Percentiles rank a stretch among this genome's conserved stretches.
Conservation (phyloP, 2,329 filamentous ascomycete genomes). For the Calonectria pseudoreteaudii region DNA sequence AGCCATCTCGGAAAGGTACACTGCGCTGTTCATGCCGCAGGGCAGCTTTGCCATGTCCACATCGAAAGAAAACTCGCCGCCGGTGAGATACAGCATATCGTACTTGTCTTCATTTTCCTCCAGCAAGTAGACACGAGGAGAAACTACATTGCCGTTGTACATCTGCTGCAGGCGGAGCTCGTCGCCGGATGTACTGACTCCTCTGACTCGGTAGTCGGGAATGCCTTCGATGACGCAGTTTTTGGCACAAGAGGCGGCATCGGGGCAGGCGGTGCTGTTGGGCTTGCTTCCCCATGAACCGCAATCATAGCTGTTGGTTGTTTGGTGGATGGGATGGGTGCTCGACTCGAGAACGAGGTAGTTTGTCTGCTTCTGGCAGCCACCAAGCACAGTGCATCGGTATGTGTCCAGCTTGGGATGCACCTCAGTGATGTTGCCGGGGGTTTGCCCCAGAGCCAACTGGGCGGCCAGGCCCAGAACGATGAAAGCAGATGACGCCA, state of each 20-base stretch:
- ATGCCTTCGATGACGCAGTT: slow-evolving; percentile 67
- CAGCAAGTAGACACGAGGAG: slow-evolving; percentile 70
- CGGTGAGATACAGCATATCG: slow-evolving; percentile 69
- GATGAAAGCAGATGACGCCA: slow-evolving; percentile 17
- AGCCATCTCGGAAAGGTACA: slow-evolving; percentile 70
- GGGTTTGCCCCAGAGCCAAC: slow-evolving; percentile 48
- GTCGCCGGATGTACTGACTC: slow-evolving; percentile 47
- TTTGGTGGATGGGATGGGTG: slow-evolving; percentile 59
- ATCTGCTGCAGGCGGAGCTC: slow-evolving; percentile 45
- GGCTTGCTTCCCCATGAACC: slow-evolving; percentile 43
- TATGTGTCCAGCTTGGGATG: slow-evolving; percentile 65
- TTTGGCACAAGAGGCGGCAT: slow-evolving; percentile 60
- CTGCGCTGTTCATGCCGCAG: slow-evolving; percentile 75
- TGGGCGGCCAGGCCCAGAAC: slow-evolving; percentile 27
- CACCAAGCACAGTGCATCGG: slow-evolving; percentile 61
- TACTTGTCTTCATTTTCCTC: slow-evolving; percentile 66
- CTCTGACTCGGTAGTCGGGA: slow-evolving; percentile 55
- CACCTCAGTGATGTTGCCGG: slow-evolving; percentile 55
- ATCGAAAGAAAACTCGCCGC: slow-evolving; percentile 73
- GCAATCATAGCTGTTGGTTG: slow-evolving; percentile 44
- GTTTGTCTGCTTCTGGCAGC: slow-evolving; percentile 60
- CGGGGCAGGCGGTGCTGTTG: slow-evolving; percentile 60
- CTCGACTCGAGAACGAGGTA: slow-evolving; percentile 63
- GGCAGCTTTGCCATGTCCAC: slow-evolving; percentile 73
- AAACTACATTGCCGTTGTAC: slow-evolving; percentile 30